Base-by-base conservation (phyloP, 2,329 filamentous ascomycete genomes). In the Colletotrichum cuscutae region DNA sequence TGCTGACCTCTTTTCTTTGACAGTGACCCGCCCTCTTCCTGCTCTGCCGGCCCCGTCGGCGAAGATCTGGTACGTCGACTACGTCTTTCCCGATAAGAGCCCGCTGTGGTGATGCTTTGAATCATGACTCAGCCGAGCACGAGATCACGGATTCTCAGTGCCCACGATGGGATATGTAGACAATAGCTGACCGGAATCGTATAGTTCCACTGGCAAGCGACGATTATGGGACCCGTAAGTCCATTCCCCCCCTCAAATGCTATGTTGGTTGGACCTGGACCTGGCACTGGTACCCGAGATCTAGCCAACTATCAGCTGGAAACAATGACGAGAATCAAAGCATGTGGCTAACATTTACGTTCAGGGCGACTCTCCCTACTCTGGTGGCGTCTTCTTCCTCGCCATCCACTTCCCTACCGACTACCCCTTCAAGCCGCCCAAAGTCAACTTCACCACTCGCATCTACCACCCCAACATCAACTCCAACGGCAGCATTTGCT, bases 391-490 rank as follows among this genome's bases (percentile, higher is more conserved):
- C 79, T 99, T 99, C 90, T 99, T 99, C 92, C 91, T 99, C 77
- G 93, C 94, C 79, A 99, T 99, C 82, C 95, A 98, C 87, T 98
- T 99, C 90, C 97, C 97, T 78, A 99, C 97, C 89, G 97, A 99
- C 89, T 99, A 99, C 87, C 97, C 97, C 54, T 99, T 99, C 91
- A 99, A 99, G 93, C 97, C 97, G 76, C 97, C 97, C 79, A 99
- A 99, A 91, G 95, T 99, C 86, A 98, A 98, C 93, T 99, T 99
- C 91, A 98, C 95, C 80, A 99, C 97, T 77, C 94, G 96, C 83
- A 98, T 99, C 89, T 99, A 99, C 85, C 97, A 99, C 88, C 97
- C 97, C 81, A 99, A 99, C 88, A 99, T 99, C 95, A 99, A 99
- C 92, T 97, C 95, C 78, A 98, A 98, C 85, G 97, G 97, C 85